A percentile compares a stretch with the other conserved stretches of the same genome.
phyloP scores from a whole-genome alignment of 208 protist genomes.

The Histomonas meleagridis region DNA sequence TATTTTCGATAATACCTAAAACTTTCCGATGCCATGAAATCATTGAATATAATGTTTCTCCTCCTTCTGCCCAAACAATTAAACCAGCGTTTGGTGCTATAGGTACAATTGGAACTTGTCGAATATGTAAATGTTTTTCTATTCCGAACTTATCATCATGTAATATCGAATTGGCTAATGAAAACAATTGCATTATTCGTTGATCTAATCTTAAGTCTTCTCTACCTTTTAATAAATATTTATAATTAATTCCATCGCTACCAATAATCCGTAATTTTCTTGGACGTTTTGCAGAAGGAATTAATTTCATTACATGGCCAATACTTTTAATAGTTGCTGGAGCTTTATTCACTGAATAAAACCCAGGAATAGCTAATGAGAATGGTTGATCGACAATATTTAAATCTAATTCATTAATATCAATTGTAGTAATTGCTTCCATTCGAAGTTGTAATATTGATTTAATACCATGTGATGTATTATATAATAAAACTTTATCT shows the following conservation, averaged over 20 bases:
- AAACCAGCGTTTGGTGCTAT: background rate
- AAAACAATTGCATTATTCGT: slow-evolving; percentile 1
- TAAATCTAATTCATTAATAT: background rate
- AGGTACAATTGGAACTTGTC: background rate
- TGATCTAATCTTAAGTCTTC: background rate
- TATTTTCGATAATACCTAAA: too few relatives aligned
- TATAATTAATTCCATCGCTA: background rate
- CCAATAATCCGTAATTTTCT: slow-evolving; percentile 17
- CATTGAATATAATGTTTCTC: background rate
- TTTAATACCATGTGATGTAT: background rate
- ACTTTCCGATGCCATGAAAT: background rate
- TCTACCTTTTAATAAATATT: slow-evolving; percentile 3
- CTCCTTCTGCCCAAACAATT: background rate
- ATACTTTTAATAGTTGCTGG: background rate
- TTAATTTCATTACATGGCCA: background rate
- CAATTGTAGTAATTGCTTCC: background rate
- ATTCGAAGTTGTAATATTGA: background rate
- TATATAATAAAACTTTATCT: too few relatives aligned
- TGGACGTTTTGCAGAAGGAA: background rate
- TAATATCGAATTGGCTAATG: background rate
- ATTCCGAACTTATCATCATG: background rate
- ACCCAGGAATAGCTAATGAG: background rate
- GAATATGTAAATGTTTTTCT: background rate
- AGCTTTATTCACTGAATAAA: background rate
- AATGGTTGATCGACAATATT: background rate